Evolutionary conservation across 345 rosid species (phyloP).

Genomic region (Salix brachista): DNA sequence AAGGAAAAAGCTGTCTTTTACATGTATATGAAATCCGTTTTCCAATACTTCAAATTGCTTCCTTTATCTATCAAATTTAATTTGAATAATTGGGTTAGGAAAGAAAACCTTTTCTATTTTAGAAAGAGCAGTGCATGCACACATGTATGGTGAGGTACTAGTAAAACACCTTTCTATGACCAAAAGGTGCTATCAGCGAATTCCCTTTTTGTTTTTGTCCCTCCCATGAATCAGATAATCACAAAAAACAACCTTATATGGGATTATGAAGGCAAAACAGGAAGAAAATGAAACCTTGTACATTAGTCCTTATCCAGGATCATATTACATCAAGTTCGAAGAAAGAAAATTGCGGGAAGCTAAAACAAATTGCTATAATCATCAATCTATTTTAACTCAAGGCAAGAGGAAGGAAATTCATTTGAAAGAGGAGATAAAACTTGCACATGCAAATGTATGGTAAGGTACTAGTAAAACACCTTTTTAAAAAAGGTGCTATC

Average conservation of each 20-base stretch:
- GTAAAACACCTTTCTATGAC: not conserved
- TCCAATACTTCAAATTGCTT: not conserved
- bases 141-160: not conserved
- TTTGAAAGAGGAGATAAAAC: not conserved
- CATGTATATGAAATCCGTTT: not conserved
- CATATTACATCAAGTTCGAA: not conserved
- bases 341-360: not conserved
- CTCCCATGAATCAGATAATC: not conserved
- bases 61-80: too few species aligned
- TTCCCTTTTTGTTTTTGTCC: not conserved
- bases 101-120: too few species aligned
- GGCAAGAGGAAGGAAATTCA: not conserved
- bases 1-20: not conserved
- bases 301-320: not conserved
- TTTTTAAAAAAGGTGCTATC: not conserved
- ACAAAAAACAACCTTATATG: not conserved
- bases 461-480: not conserved
- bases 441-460: not conserved
- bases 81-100: too few species aligned
- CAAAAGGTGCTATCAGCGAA: not conserved
- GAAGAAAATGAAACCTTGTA: not conserved
- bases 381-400: not conserved
- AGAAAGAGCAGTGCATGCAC: not conserved
- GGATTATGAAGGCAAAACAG: not conserved
- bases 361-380: not conserved